Conservation (phyloP, 2,329 filamentous ascomycete species). For the Venturia aucupariae region DNA sequence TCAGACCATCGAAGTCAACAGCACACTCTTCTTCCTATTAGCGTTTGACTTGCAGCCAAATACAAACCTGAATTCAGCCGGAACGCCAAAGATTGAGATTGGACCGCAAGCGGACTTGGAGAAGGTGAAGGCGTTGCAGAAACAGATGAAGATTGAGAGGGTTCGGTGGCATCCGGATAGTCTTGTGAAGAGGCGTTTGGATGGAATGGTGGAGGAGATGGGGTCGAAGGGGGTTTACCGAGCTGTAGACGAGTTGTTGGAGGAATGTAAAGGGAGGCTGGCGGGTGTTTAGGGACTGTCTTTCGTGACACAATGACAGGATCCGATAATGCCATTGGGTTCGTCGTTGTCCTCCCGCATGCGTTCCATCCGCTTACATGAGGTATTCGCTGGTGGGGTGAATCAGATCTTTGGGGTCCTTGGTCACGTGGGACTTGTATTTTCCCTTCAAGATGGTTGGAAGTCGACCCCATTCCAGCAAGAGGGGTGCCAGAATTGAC, state of each 20-base stretch:
- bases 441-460: too few species aligned
- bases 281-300: neutral
- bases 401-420: too few species aligned
- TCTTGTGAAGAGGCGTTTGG: neutral
- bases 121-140: neutral
- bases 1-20: neutral
- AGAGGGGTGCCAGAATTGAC: too few species aligned
- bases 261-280: neutral
- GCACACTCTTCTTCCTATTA: neutral
- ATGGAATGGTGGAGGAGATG: neutral
- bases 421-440: too few species aligned
- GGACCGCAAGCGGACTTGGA: neutral
- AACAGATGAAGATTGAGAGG: constrained; percentile 8
- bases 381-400: too few species aligned
- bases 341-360: too few species aligned
- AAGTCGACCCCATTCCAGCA: too few species aligned
- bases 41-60: neutral
- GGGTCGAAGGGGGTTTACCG: neutral
- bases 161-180: constrained; percentile 9
- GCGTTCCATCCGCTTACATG: too few species aligned
- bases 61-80: neutral
- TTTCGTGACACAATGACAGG: too few species aligned
- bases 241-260: constrained; percentile 3
- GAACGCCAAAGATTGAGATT: neutral
- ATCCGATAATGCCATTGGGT: neutral